Evolutionary conservation across 805 yeast genomes (phyloP).

Genomic region (Blastobotrys chiropterorum): DNA sequence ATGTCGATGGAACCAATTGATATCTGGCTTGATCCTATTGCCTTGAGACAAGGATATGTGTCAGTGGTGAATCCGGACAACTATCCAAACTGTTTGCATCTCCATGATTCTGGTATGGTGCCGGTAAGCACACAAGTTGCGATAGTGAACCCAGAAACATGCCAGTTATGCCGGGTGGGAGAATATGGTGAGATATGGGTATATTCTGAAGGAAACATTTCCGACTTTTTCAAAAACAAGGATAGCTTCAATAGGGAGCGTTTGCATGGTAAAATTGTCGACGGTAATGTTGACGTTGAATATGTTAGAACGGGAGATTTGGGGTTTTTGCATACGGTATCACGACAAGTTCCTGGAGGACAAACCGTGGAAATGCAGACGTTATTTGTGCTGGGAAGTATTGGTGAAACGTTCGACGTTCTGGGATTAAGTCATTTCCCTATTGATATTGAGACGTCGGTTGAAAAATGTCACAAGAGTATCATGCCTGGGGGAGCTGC

Average conservation of each 20-base stretch:
- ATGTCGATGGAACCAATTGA: conserved; percentile 85
- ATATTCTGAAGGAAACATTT: conserved; percentile 75
- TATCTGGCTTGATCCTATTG: conserved; percentile 78
- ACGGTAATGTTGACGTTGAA: conserved; percentile 54
- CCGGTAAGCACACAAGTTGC: conserved; percentile 92
- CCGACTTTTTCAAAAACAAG: conserved; percentile 47
- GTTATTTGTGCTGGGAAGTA: conserved; percentile 74
- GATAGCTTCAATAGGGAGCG: conserved; percentile 50
- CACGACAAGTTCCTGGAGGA: conserved; percentile 32
- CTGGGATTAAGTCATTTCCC: conserved; percentile 91
- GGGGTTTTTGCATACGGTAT: conserved; percentile 81
- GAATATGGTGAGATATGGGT: conserved; percentile 98
- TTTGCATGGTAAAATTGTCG: conserved; percentile 56
- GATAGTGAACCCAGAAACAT: conserved; percentile 91
- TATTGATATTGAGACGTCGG: conserved; percentile 66
- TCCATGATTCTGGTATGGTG: conserved; percentile 94
- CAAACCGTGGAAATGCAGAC: conserved; percentile 57
- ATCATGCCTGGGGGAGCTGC: conserved; percentile 43
- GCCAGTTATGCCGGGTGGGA: conserved; percentile 70
- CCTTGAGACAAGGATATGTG: conserved; percentile 83
- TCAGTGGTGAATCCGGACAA: conserved; percentile 71
- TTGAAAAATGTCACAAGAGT: conserved; percentile 46
- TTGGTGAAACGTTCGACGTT: conserved; percentile 83
- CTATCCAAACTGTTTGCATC: conserved; percentile 59
- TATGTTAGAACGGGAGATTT: conserved; percentile 90